These are phyloP conservation scores for Debaryomyces maramus DNA, from an alignment of 805 yeast species.

Conservation along the genomic window DNA sequence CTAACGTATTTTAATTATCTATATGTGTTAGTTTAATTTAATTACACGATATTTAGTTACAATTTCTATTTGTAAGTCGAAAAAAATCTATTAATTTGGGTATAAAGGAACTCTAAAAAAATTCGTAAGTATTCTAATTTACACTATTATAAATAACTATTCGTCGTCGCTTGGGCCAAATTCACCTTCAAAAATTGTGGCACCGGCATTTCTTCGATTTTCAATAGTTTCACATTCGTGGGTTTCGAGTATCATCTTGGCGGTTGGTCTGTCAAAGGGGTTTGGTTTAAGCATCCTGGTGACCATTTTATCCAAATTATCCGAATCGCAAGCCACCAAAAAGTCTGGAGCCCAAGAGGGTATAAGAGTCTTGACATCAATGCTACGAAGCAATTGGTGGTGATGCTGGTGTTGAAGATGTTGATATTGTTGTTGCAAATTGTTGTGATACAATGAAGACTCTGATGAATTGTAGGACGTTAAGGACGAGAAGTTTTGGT, in stretches of 20 bases:
- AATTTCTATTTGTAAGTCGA: neutral
- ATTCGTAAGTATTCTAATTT: neutral
- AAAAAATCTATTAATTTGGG: neutral
- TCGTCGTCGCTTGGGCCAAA: slow-evolving; percentile 63
- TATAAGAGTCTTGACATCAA: slow-evolving; percentile 20
- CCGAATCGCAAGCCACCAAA: slow-evolving; percentile 53
- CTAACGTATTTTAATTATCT: neutral
- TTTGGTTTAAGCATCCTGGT: slow-evolving; percentile 87
- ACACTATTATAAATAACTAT: slow-evolving; percentile 1
- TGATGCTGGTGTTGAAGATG: slow-evolving; percentile 12
- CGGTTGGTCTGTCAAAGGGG: slow-evolving; percentile 79
- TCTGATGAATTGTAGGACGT: slow-evolving; percentile 30
- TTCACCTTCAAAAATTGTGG: slow-evolving; percentile 93
- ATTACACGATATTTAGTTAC: slow-evolving; percentile 1
- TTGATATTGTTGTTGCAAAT: slow-evolving; percentile 1
- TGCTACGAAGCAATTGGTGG: slow-evolving; percentile 20
- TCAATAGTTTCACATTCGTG: slow-evolving; percentile 80
- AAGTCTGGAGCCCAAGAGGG: slow-evolving; percentile 90
- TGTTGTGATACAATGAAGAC: slow-evolving; percentile 5
- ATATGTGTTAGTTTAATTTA: slow-evolving; percentile 1
- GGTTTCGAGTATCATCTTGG: slow-evolving; percentile 63
- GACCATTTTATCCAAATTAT: slow-evolving; percentile 74
- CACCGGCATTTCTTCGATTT: slow-evolving; percentile 81
- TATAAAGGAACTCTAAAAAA: too few species aligned
- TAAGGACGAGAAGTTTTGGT: slow-evolving; percentile 34